These are phyloP conservation scores for Aspergillus floridensis DNA, from an alignment of 2,329 filamentous ascomycete genomes.

Conservation along the genomic window DNA sequence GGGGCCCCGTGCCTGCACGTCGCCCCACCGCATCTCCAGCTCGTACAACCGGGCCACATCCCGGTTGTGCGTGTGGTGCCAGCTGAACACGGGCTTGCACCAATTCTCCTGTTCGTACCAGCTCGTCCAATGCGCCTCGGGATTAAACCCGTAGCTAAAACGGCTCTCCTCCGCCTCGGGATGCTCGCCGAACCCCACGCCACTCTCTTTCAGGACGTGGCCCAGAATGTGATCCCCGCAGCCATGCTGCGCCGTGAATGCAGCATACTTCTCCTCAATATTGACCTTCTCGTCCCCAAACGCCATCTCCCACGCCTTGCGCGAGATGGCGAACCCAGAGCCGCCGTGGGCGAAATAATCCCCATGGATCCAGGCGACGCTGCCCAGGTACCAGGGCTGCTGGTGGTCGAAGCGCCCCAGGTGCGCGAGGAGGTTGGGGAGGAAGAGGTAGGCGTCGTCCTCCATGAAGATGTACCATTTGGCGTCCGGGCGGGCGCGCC, in stretches of 20 bases:
- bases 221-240: constrained; percentile 55
- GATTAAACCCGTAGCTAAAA: constrained; percentile 46
- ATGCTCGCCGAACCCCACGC: constrained; percentile 42
- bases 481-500: neutral
- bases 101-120: constrained; percentile 44
- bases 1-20: constrained; percentile 18
- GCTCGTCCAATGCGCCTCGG: constrained; percentile 21
- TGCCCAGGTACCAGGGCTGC: constrained; percentile 53
- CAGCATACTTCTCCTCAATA: constrained; percentile 50
- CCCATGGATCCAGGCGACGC: constrained; percentile 44
- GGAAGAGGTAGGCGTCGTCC: constrained; percentile 58
- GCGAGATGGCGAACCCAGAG: constrained; percentile 51
- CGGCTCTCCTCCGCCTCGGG: constrained; percentile 55
- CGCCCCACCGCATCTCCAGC: constrained; percentile 26
- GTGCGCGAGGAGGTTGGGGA: constrained; percentile 53
- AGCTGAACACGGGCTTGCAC: constrained; percentile 51
- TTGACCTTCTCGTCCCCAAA: constrained; percentile 40
- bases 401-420: constrained; percentile 45
- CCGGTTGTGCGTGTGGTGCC: constrained; percentile 25
- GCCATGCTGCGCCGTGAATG: constrained; percentile 39
- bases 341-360: constrained; percentile 56
- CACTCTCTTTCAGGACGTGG: constrained; percentile 50
- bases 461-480: constrained; percentile 63
- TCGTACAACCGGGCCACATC: constrained; percentile 26
- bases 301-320: constrained; percentile 52